These are phyloP conservation scores for Cydonia oblonga DNA, from an alignment of 331 rosid genomes.

Conservation along the genomic window DNA sequence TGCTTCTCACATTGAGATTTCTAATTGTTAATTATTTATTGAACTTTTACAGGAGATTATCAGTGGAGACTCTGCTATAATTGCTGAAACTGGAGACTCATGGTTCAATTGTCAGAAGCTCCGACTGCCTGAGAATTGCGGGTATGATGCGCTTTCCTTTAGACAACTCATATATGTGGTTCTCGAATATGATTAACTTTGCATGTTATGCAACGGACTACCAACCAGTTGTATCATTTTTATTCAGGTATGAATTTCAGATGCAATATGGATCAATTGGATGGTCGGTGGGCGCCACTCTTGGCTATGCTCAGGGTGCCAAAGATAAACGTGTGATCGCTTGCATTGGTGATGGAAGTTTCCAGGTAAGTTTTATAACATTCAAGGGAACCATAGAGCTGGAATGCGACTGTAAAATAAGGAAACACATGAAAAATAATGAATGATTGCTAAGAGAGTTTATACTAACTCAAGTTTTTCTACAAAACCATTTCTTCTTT, in stretches of 20 bases:
- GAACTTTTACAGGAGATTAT: constrained; percentile 44
- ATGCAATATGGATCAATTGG: constrained; percentile 96
- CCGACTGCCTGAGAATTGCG: constrained; percentile 64
- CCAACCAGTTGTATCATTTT: constrained; percentile 7
- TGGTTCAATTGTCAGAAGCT: constrained; percentile 96
- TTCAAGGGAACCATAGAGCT: neutral
- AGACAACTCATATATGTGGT: neutral
- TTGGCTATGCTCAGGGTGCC: constrained; percentile 85
- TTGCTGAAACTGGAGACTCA: constrained; percentile 85
- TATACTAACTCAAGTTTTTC: no score
- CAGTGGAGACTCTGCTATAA: constrained; percentile 47
- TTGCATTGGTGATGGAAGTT: constrained; percentile 92
- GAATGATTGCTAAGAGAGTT: neutral
- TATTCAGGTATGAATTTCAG: constrained; percentile 72
- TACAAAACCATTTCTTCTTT: no score
- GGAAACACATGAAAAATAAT: neutral
- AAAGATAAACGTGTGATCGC: constrained; percentile 69
- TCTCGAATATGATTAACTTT: neutral
- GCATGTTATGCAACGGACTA: neutral
- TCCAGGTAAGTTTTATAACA: constrained; percentile 45
- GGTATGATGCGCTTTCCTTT: constrained; percentile 26
- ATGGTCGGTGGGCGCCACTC: constrained; percentile 93
- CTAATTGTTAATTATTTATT: neutral
- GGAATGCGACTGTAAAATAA: neutral
- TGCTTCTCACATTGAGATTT: neutral